Conservation (phyloP, 768 basidiomycete species). For the Leccinum rimulosum region DNA sequence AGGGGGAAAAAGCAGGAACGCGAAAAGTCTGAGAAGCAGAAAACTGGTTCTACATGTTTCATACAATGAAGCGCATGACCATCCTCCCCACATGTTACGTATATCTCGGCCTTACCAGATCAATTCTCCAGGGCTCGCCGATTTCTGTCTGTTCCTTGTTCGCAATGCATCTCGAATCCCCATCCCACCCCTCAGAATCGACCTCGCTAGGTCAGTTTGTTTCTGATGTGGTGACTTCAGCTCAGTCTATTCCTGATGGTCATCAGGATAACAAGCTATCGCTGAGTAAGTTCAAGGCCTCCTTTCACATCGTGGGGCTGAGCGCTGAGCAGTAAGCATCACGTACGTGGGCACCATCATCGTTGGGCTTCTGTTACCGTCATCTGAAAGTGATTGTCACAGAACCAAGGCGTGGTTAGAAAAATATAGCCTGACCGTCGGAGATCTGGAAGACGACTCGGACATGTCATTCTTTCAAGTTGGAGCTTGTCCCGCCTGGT, state of each 20-base stretch:
- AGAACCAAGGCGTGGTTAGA: not conserved
- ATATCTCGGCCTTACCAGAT: too few species aligned
- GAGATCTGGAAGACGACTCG: too few species aligned
- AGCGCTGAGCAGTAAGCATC: not conserved
- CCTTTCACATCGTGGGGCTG: not conserved
- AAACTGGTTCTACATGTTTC: slow-evolving; percentile 2
- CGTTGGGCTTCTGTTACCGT: not conserved
- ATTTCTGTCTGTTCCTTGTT: not conserved
- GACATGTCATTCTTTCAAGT: not conserved
- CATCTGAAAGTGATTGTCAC: not conserved
- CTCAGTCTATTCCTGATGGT: not conserved
- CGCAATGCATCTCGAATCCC: not conserved
- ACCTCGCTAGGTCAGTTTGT: too few species aligned
- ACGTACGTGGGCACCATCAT: not conserved
- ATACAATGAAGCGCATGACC: slow-evolving; percentile 7
- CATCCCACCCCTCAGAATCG: not conserved
- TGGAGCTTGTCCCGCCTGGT: not conserved
- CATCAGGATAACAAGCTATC: too few species aligned
- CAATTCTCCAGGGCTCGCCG: too few species aligned
- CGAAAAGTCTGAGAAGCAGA: slow-evolving; percentile 6
- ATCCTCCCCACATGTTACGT: too few species aligned
- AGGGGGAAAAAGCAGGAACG: not conserved
- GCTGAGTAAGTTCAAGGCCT: not conserved
- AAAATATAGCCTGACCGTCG: too few species aligned
- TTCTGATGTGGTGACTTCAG: too few species aligned